Base-by-base conservation (phyloP, 345 rosid genomes). In the Crucihimalaya himalaica region DNA sequence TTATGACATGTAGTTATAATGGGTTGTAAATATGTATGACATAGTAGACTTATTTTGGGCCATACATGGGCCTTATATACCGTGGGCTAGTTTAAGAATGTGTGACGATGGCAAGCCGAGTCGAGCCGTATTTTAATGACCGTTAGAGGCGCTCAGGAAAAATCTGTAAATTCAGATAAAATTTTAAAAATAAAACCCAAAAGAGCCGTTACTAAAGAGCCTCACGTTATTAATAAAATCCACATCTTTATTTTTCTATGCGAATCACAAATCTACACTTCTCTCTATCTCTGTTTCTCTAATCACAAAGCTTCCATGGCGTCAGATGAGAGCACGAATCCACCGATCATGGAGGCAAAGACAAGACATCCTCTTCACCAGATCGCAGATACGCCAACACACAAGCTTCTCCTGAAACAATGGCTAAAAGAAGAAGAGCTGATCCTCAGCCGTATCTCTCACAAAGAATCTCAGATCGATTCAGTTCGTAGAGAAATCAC, bases 341-440 rank as follows among this genome's bases (percentile, higher is more conserved):
- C 83, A 45, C 43, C 85, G 34, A 82, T 86, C 21, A 86, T 88
- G 92, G 84, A 81, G 64, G 28, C 88, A 20, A 87, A 84, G 63
- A 65, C 72, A 1, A 81, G 68, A 0, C 97, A 92, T 85, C 98
- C 97, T 46, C 91, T 95, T 20, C 92, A 90, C 85, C 93, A 92
- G 51, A 95, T 95, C 7, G 97, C 96, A 0, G 92, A 87, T 71
- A 89, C 97, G 1, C 93, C 93, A 20, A 88, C 93, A 32, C 97
- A 95, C 86, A 95, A 88, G 85, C 93, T 95, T 62, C 96, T 95
- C 60, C 78, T 95, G 53, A 92, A 92, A 81, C 98, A 95, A 71
- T 92, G 98, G 99, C 84, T 92, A 52, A 92, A 90, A 74, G 99
- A 95, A 67, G 93, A 94, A 63, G 97, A 95, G 40, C 85, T 95